Evolutionary conservation across 768 basidiomycete species (phyloP), one percentile per base, ranked within the genome.

Genomic region (Tulasnella sp.): DNA sequence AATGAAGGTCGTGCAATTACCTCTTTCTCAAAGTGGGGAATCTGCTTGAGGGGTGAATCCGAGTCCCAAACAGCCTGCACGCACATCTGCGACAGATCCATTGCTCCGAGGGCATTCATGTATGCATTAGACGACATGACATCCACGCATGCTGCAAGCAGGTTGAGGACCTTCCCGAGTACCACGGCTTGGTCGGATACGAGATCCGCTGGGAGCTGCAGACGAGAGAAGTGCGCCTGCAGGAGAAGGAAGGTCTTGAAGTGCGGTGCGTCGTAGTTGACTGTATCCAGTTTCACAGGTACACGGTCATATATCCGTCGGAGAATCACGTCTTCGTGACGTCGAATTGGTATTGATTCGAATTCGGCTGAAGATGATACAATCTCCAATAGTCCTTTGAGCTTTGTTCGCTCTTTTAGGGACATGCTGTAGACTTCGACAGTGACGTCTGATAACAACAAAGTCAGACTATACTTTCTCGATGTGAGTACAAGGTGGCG

Each of bases 1-100:
- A n/a, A n/a, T n/a, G n/a, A n/a, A n/a, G n/a, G n/a, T n/a, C n/a
- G n/a, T n/a, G n/a, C 2, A n/a, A n/a, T n/a, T 65, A 93, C 89
- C 54, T 94, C 90, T 4, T 82, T 72, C 64, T 94, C 91, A 71
- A 98, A 99, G 71, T 96, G 92, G 9, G 96, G 96, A 44, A 99
- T 85, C 70, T 99, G 94, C 68, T 88, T 92, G 65, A 98, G 72
- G 0, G 93, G 92, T 38, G 89, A 92, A 70, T 99, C 96, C 9
- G 83, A 85, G 68, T 99, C 94, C 96, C 96, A 98, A 72, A 94
- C 83, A 0, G 87, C 92, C 70, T 98, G 96, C 3, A 97, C 90
- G 70, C 91, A 93, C 94, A 98, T 98, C 71, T 98, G 96, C 8
- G 89, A 89, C 49, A 98, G 72, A 71, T 99, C 94, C 96, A 98